Conservation (phyloP, 2,329 filamentous ascomycete genomes). For the Diaporthe ilicicola region DNA sequence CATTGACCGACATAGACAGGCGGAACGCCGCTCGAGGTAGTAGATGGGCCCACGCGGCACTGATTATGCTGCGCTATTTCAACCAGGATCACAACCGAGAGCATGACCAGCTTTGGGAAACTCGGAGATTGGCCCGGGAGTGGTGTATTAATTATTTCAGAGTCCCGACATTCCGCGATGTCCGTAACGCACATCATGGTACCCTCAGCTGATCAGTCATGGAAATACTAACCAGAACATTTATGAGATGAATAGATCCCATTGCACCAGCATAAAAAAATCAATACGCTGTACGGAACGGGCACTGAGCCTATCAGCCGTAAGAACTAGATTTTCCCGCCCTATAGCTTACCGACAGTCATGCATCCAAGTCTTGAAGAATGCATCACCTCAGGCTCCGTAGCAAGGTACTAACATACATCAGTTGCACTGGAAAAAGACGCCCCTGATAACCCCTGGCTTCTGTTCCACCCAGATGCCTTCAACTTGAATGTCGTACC, state of each 20-base stretch:
- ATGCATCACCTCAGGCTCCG: not conserved
- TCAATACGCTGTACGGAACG: not conserved
- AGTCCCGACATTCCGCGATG: not conserved
- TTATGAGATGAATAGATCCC: not conserved
- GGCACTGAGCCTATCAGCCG: not conserved
- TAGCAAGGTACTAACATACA: not conserved
- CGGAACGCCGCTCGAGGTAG: not conserved
- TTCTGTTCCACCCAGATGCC: slow-evolving; percentile 1
- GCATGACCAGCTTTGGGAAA: not conserved
- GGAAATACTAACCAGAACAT: not conserved
- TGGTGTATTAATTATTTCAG: not conserved
- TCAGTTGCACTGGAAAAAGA: not conserved
- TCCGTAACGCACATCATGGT: not conserved
- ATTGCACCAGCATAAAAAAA: not conserved
- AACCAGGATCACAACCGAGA: not conserved
- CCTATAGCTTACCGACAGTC: not conserved
- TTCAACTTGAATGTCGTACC: not conserved
- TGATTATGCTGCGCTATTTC: not conserved
- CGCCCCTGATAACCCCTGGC: not conserved
- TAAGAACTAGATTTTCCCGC: not conserved
- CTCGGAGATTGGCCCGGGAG: not conserved
- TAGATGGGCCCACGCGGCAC: not conserved
- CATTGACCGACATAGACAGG: not conserved
- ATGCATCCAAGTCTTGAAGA: not conserved
- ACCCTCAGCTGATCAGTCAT: not conserved